phyloP scores from a whole-genome alignment of 2,329 filamentous ascomycete genomes.

The Nothomitra cinnamomea region DNA sequence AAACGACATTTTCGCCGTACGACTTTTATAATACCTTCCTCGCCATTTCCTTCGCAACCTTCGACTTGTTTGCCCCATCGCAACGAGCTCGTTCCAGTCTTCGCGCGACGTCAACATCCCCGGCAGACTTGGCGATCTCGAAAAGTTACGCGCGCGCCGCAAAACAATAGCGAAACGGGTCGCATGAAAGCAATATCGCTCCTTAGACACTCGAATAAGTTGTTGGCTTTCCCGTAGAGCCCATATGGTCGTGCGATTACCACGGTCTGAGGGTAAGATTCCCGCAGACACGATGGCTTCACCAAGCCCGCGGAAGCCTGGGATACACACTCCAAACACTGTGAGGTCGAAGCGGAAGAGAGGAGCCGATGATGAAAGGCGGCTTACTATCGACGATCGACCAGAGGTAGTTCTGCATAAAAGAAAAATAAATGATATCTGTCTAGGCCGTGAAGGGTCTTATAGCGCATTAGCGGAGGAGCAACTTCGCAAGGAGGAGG shows the following conservation, averaged over 20 bases:
- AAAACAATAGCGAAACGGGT: not conserved
- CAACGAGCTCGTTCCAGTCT: not conserved
- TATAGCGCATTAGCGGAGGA: slow-evolving; percentile 1
- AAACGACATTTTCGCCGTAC: not conserved
- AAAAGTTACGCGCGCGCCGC: slow-evolving; percentile 1
- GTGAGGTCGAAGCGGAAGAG: slow-evolving; percentile 3
- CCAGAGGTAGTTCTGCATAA: not conserved
- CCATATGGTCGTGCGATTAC: slow-evolving; percentile 1
- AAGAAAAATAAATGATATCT: not conserved
- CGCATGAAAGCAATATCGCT: slow-evolving; percentile 1
- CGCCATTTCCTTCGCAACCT: not conserved
- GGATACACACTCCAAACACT: not conserved
- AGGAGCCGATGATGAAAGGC: not conserved
- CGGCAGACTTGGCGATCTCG: not conserved
- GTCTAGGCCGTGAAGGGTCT: not conserved
- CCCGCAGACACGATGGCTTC: not conserved
- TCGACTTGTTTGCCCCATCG: not conserved
- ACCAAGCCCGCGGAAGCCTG: not conserved
- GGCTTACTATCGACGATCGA: not conserved
- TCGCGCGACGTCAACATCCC: not conserved
- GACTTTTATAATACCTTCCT: not conserved
- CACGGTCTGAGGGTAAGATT: not conserved
- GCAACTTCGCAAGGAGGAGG: slow-evolving; percentile 3
- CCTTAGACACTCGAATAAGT: not conserved
- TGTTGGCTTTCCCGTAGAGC: not conserved